Conservation (phyloP, 345 rosid species). For the Syzygium jambos region DNA sequence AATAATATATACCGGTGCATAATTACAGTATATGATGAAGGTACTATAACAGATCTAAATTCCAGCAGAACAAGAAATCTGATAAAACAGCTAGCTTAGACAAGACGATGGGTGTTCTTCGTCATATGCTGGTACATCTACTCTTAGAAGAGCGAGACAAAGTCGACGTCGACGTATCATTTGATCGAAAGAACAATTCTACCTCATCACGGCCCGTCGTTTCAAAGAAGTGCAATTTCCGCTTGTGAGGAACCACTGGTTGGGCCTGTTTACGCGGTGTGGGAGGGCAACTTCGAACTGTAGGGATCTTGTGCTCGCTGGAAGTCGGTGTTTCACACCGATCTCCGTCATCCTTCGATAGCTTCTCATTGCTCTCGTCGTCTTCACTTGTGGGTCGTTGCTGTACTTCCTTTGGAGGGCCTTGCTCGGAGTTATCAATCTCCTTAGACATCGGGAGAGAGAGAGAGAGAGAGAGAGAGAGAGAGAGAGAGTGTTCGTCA, state of each 20-base stretch:
- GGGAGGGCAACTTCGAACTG: constrained; percentile 30
- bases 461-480: neutral
- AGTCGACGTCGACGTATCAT: neutral
- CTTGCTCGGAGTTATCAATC: neutral
- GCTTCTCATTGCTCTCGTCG: neutral
- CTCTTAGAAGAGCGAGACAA: constrained; percentile 10
- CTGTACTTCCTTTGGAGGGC: neutral
- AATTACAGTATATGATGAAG: neutral
- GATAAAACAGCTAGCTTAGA: neutral
- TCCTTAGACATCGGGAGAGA: neutral
- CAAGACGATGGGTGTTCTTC: neutral
- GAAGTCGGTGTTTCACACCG: constrained; percentile 39
- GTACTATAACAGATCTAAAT: neutral
- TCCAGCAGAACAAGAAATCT: neutral
- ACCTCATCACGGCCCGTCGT: constrained; percentile 23
- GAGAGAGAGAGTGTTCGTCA: neutral
- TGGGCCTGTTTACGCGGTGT: constrained; percentile 32
- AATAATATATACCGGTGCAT: neutral
- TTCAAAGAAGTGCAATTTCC: constrained; percentile 27
- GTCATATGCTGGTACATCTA: constrained; percentile 33
- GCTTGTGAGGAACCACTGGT: constrained; percentile 9
- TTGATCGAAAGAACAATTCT: constrained; percentile 31
- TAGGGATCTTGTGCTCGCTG: constrained; percentile 31
- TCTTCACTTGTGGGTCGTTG: neutral
- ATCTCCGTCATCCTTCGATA: neutral